Percentiles rank a stretch among this genome's conserved stretches.
phyloP scores from a whole-genome alignment of 2,329 filamentous ascomycete species.

The Chaetomiaceae sp. region DNA sequence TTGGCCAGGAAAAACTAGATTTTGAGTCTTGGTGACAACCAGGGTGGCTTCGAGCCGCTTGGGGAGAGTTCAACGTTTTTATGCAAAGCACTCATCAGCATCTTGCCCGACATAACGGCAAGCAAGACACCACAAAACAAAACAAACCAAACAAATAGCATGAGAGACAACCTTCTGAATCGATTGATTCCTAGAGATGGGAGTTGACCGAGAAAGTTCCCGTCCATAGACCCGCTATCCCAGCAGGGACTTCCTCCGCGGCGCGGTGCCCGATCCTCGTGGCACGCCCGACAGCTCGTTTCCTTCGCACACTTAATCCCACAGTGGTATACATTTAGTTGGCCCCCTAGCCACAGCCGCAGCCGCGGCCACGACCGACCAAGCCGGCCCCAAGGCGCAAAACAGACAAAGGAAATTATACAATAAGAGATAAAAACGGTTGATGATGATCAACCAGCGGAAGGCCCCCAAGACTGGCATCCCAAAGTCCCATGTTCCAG shows the following conservation, averaged over 20 bases:
- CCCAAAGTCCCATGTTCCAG: not conserved
- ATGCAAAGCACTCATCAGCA: too few relatives aligned
- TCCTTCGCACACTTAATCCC: slow-evolving; percentile 7
- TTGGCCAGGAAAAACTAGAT: too few relatives aligned
- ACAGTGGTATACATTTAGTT: slow-evolving; percentile 15
- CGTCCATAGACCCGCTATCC: slow-evolving; percentile 18
- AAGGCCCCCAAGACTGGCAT: not conserved
- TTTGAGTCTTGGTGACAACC: too few relatives aligned
- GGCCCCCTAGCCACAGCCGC: too few relatives aligned
- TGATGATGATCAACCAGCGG: not conserved
- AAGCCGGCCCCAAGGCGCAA: not conserved
- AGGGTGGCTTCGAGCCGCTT: too few relatives aligned
- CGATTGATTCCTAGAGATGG: slow-evolving; percentile 20
- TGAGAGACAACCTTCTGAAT: not conserved
- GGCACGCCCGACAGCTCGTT: not conserved
- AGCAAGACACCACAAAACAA: not conserved
- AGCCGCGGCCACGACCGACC: not conserved
- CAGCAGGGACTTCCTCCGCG: slow-evolving; percentile 13
- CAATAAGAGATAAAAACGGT: not conserved
- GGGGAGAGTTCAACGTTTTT: too few relatives aligned
- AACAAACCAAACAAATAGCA: not conserved
- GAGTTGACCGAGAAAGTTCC: slow-evolving; percentile 17
- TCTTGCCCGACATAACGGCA: too few relatives aligned
- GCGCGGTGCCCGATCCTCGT: not conserved
- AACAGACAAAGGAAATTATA: slow-evolving; percentile 5